Evolutionary conservation across 2,329 filamentous ascomycete species (phyloP), one percentile per base, ranked within the genome.

Genomic region (Diplodia mutila): DNA sequence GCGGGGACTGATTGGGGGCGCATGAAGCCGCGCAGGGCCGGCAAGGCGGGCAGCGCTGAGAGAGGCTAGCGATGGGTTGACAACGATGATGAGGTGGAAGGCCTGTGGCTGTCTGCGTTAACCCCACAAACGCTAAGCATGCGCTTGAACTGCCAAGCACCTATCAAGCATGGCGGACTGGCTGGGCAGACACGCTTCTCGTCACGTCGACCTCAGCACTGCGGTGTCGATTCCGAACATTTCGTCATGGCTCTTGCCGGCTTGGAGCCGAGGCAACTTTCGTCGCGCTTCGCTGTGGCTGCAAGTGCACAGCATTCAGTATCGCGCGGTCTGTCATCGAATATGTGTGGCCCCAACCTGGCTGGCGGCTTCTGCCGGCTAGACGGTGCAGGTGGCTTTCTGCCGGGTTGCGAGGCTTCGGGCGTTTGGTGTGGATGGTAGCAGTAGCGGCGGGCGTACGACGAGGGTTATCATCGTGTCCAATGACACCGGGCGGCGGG

Each of bases 51-150:
- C 16, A 18, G 21, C 57, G 57, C 42, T 46, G 21, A 51, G n/a
- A 21, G 14, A 7, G 18, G 16, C 12, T 23, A 18, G 57, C 16
- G 16, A 61, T 61, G 16, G 23, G 23, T 34, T 23, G n/a, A n/a
- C n/a, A n/a, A n/a, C 25, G 39, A 48, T 46, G 42, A 21, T 1
- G 42, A 4, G 4, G 55, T 9, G 14, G 37, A 29, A 12, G n/a
- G 55, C 21, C 14, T 61, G 23, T 21, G 55, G 55, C 55, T 46
- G 37, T 37, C 34, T 2, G 34, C 11, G 8, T 51, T 46, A 51
- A 63, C 59, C 42, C 42, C 59, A 51, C 27, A 63, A 63, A 63
- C 18, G 27, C 42, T 63, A 63, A 63, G 59, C 46, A n/a, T 27
- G 21, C 57, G 39, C 37, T 49, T 32, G 39, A 11, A 32, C 29